phyloP scores from a whole-genome alignment of 2,329 filamentous ascomycete species.

The Trichoderma breve region DNA sequence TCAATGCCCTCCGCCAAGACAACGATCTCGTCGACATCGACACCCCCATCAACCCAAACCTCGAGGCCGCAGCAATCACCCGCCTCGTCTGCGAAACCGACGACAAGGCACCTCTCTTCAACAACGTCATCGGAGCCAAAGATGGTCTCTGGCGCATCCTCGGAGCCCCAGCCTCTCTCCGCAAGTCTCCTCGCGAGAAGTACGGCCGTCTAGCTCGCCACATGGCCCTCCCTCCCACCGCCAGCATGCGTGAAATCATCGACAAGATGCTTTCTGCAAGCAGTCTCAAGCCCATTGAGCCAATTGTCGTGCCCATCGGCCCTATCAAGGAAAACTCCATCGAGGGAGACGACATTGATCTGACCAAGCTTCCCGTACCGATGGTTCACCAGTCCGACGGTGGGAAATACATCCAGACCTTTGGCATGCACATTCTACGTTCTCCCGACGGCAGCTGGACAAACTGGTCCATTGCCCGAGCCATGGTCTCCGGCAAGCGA shows the following conservation, averaged over 20 bases:
- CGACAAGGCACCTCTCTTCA: conserved; percentile 50
- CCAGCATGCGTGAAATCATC: conserved; percentile 35
- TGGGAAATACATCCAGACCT: neutral
- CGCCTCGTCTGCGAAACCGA: conserved; percentile 44
- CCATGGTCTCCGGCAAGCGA: conserved; percentile 46
- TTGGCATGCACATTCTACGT: neutral
- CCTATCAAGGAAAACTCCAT: conserved; percentile 1
- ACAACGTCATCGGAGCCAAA: conserved; percentile 47
- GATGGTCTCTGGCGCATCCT: conserved; percentile 49
- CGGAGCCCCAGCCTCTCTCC: conserved; percentile 42
- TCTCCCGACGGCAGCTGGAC: neutral
- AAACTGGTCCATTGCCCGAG: conserved; percentile 42
- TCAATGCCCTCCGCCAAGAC: conserved; percentile 43
- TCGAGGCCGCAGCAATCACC: conserved; percentile 48
- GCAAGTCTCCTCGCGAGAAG: conserved; percentile 31
- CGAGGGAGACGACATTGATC: neutral
- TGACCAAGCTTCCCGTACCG: neutral
- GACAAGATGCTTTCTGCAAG: conserved; percentile 38
- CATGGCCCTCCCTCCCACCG: conserved; percentile 39
- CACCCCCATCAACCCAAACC: conserved; percentile 41
- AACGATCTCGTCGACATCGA: conserved; percentile 46
- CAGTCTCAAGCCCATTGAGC: neutral
- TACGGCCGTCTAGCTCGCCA: conserved; percentile 44
- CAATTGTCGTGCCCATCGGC: neutral
- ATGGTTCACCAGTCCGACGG: neutral